Evolutionary conservation across 1,284 basidiomycete genomes (phyloP), one percentile per base, ranked within the genome.

Genomic region (Trametes sp.): DNA sequence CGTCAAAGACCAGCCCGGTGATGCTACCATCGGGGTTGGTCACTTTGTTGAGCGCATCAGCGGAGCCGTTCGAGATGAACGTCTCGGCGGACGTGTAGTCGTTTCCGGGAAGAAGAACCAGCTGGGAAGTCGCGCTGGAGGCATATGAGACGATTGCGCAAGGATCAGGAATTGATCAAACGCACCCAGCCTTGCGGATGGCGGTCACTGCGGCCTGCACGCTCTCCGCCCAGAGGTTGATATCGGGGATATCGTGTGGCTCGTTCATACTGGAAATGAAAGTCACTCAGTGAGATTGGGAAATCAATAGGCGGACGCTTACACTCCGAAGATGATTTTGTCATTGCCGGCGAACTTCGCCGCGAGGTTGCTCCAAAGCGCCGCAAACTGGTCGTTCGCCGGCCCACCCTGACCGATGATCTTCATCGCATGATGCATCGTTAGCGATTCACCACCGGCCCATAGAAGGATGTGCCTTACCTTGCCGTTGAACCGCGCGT

Each of bases 401-500:
- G 88, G 87, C 4, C 87, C 86, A 44, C 85, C 87, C 70, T 87
- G 84, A 2, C 86, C 86, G 28, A 88, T 81, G 52, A 86, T 84
- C 81, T 84, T n/a, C n/a, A n/a, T n/a, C n/a, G n/a, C n/a, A n/a
- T n/a, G n/a, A n/a, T n/a, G n/a, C n/a, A n/a, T n/a, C n/a, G n/a
- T n/a, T n/a, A n/a, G n/a, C n/a, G n/a, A n/a, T n/a, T n/a, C n/a
- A n/a, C n/a, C n/a, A n/a, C n/a, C n/a, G n/a, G n/a, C n/a, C n/a
- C n/a, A n/a, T n/a, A n/a, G n/a, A n/a, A n/a, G n/a, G n/a, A n/a
- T n/a, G 16, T 67, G 63, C 14, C 66, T 23, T 45, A 85, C 82
- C 68, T 73, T 69, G 33, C 77, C 76, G 45, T 85, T 76, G 74
- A 75, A 86, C n/a, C 84, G 75, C 19, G 84, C 85, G 52, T 87